These are phyloP conservation scores for Penicillium daleae DNA, from an alignment of 495 filamentous ascomycete genomes.

Conservation along the genomic window DNA sequence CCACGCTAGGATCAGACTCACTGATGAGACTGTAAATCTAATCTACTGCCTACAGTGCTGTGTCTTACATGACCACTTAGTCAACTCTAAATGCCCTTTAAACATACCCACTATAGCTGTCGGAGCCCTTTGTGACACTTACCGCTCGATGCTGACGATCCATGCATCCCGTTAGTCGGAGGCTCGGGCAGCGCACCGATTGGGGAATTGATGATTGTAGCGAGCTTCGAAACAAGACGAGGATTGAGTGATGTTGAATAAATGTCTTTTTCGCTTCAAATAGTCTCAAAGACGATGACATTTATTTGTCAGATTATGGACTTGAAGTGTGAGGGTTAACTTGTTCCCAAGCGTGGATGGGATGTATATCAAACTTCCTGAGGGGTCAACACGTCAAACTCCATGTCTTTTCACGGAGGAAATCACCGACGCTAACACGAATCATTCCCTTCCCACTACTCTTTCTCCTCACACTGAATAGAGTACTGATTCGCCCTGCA, in stretches of 20 bases:
- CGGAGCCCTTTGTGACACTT: background rate
- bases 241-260: background rate
- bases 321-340: background rate
- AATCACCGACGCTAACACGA: background rate
- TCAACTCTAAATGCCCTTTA: background rate
- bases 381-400: background rate
- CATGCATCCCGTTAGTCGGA: background rate
- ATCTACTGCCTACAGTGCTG: too few species aligned
- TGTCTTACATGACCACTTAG: too few species aligned
- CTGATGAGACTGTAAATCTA: background rate
- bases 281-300: too few species aligned
- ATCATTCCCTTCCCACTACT: background rate
- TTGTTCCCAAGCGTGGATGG: background rate
- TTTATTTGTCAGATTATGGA: too few species aligned
- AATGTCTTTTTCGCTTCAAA: too few species aligned
- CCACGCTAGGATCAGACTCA: background rate
- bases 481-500: background rate
- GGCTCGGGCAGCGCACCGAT: background rate
- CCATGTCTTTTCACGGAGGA: background rate
- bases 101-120: background rate
- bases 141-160: background rate
- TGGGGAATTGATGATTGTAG: background rate
- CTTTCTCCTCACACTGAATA: background rate
- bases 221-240: background rate
- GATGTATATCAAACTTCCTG: background rate